Evolutionary conservation across 225 moss, liverwort and hornwort species (phyloP).

Genomic region (Physcomitrium patens): DNA sequence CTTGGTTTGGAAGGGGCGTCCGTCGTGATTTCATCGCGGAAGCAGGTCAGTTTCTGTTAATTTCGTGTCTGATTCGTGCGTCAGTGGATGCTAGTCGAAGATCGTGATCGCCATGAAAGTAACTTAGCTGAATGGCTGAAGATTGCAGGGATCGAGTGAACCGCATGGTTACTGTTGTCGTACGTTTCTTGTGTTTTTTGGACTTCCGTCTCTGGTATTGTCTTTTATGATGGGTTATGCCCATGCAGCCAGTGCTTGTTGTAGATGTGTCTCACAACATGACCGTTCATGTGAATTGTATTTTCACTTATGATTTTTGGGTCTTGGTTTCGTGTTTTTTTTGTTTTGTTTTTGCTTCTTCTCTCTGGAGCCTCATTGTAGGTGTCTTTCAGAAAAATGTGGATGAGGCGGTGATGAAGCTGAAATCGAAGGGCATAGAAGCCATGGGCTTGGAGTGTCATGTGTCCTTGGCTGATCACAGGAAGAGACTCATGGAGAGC

Average conservation of each 20-base stretch:
- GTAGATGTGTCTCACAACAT: not conserved
- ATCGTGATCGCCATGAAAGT: not conserved
- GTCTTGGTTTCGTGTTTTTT: not conserved
- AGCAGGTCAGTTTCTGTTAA: slow-evolving; percentile 60
- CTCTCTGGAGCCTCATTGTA: not conserved
- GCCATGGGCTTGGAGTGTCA: slow-evolving; percentile 84
- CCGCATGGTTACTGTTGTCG: not conserved
- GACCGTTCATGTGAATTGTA: too few species aligned
- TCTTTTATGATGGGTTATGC: not conserved
- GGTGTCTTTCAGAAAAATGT: slow-evolving; percentile 75
- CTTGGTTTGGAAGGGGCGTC: slow-evolving; percentile 90
- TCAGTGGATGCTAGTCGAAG: not conserved
- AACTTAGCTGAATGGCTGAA: not conserved
- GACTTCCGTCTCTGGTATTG: not conserved
- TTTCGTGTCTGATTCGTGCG: not conserved
- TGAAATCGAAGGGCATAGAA: slow-evolving; percentile 72
- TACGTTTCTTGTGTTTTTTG: not conserved
- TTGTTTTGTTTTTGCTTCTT: too few species aligned
- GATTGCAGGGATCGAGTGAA: slow-evolving; percentile 1
- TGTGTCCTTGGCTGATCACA: slow-evolving; percentile 86
- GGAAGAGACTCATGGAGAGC: slow-evolving; percentile 80
- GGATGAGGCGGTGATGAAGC: slow-evolving; percentile 75
- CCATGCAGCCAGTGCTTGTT: not conserved
- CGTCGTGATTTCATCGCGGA: slow-evolving; percentile 93
- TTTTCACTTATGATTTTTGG: too few species aligned